Conservation (phyloP, 306 rosid species). For the Quercus agrifolia region DNA sequence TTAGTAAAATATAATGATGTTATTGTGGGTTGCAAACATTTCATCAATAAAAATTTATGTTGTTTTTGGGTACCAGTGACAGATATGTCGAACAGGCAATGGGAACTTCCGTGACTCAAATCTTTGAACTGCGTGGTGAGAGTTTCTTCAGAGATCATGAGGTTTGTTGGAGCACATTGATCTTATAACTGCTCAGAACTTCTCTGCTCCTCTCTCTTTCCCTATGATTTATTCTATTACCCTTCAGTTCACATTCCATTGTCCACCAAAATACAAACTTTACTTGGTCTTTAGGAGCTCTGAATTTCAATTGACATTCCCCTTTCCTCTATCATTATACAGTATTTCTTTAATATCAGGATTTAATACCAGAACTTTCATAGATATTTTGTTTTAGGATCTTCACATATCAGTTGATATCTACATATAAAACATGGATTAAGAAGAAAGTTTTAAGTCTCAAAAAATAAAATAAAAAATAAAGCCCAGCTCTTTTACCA, state of each 20-base stretch:
- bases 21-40: background rate
- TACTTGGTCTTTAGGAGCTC: background rate
- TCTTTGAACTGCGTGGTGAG: constrained; percentile 19
- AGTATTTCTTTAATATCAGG: background rate
- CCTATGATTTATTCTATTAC: background rate
- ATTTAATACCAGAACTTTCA: background rate
- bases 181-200: background rate
- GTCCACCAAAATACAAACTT: background rate
- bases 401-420: background rate
- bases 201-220: background rate
- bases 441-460: background rate
- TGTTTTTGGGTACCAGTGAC: constrained; percentile 12
- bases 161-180: constrained; percentile 3
- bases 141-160: constrained; percentile 21
- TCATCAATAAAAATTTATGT: background rate
- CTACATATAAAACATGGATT: background rate
- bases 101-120: constrained; percentile 21
- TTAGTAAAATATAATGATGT: background rate
- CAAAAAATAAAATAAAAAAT: background rate
- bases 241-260: no score
- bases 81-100: constrained; percentile 3
- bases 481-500: background rate
- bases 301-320: background rate
- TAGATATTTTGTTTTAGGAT: background rate
- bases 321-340: background rate